Evolutionary conservation across 495 filamentous ascomycete species (phyloP), one percentile per base, ranked within the genome.

Genomic region (Annulohypoxylon bovei): DNA sequence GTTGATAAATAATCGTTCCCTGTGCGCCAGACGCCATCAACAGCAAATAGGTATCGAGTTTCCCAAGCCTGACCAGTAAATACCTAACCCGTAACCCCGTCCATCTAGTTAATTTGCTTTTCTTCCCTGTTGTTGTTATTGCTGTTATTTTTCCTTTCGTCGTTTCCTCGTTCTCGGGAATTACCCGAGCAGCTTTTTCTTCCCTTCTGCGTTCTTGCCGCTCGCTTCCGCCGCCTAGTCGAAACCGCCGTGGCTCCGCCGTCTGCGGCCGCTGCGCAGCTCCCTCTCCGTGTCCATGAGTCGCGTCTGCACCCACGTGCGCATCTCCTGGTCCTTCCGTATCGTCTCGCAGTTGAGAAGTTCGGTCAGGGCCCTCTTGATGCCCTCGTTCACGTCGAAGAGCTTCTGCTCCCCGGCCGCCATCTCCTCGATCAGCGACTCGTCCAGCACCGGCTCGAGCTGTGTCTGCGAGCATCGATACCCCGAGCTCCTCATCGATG

Each of bases 211-310:
- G 20, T 25, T 35, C 20, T 7, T 42, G 12, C 23, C 39, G 8
- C 40, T 18, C 27, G 28, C 5, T 44, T 47, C 23, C 50, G 27
- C 28, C 40, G 50, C 25, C 44, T 64, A 72, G 25, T 72, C 70
- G 18, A 65, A 60, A 27, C 60, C 12, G 0, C 78, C 72, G 1
- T 77, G 78, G 64, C 81, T 83, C 11, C 82, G 74, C 56, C 81
- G 72, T 60, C 82, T 72, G 33, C 83, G 73, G 3, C 82, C 81
- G 39, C 79, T 80, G 46, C 83, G 78, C 37, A 91, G 77, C 71
- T 90, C 87, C 59, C 79, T 83, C 72, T 91, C 89, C 39, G 86
- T 85, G 71, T 90, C 87, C 84, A 90, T 88, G 25, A 91, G 77
- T 23, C 87, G 80, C 6, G 81, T 81, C 73, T 90, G 88, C 2